Percentiles rank a stretch among this genome's conserved stretches.
Evolutionary conservation across 345 rosid genomes (phyloP).

Genomic region (Eutrema japonicum): DNA sequence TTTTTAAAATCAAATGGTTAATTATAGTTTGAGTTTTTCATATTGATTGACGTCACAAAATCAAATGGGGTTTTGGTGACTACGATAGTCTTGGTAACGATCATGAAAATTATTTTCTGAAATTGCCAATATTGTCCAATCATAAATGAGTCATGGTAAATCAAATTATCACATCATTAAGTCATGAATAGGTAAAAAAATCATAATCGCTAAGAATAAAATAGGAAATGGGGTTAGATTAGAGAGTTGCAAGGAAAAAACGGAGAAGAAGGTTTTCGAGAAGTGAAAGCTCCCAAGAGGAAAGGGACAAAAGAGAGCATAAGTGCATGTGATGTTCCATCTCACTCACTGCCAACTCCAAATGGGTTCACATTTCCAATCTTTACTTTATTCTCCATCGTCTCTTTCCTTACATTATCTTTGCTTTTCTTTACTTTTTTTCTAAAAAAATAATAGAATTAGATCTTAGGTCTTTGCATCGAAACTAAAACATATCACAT

Average conservation of each 20-base stretch:
- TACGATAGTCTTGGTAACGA: constrained; percentile 13
- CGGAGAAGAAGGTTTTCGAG: constrained; percentile 22
- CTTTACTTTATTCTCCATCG: constrained; percentile 53
- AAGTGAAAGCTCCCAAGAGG: constrained; percentile 74
- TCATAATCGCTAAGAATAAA: constrained; percentile 21
- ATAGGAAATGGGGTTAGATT: constrained; percentile 12
- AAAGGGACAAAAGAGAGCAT: constrained; percentile 61
- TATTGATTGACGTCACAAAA: constrained; percentile 23
- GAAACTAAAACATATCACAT: constrained; percentile 31
- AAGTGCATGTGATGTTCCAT: constrained; percentile 60
- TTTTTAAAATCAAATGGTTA: not conserved
- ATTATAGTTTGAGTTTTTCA: constrained; percentile 5
- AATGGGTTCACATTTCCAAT: constrained; percentile 48
- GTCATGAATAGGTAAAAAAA: constrained; percentile 33
- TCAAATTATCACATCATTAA: constrained; percentile 32
- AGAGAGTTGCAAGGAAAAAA: constrained; percentile 20
- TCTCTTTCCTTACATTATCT: constrained; percentile 36
- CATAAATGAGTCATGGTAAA: constrained; percentile 18
- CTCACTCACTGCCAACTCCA: constrained; percentile 46
- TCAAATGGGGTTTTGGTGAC: constrained; percentile 12
- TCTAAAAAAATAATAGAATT: not conserved
- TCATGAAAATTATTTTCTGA: constrained; percentile 1
- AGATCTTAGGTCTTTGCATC: constrained; percentile 33
- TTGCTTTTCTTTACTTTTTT: constrained; percentile 38
- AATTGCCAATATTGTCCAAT: constrained; percentile 19